Conservation (phyloP, 108 stramenopile species). For the Hondaea fermentalgiana region DNA sequence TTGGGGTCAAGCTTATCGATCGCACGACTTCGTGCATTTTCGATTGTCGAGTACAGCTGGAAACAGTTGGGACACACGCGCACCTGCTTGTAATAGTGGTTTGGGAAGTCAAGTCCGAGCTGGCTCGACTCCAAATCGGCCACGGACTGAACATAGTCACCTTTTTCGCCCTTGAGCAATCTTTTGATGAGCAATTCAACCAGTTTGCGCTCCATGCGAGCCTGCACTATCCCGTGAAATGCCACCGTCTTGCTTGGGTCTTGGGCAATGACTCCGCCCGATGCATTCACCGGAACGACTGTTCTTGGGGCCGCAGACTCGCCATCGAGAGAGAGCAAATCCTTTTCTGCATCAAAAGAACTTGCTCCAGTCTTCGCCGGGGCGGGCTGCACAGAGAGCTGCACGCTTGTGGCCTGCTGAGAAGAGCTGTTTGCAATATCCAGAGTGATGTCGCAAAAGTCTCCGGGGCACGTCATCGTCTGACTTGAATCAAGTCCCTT, state of each 20-base stretch:
- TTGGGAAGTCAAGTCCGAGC: background rate
- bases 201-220: background rate
- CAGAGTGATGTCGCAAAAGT: background rate
- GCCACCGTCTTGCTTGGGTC: background rate
- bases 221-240: background rate
- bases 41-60: conserved; percentile 18
- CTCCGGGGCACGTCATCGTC: background rate
- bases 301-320: background rate
- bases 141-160: conserved; percentile 10
- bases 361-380: too few relatives aligned
- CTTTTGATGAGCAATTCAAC: background rate
- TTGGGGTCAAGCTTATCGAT: conserved; percentile 8
- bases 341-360: background rate
- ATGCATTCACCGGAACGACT: background rate
- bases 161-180: background rate
- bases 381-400: too few relatives aligned
- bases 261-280: too few relatives aligned
- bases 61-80: conserved; percentile 19
- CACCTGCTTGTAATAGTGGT: conserved; percentile 25
- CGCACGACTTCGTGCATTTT: background rate
- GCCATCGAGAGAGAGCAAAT: background rate
- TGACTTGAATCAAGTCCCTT: background rate
- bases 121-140: background rate
- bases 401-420: too few relatives aligned
- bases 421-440: background rate